phyloP scores from a whole-genome alignment of 192 early-diverging fungal genomes.

The Coemansia sp. region DNA sequence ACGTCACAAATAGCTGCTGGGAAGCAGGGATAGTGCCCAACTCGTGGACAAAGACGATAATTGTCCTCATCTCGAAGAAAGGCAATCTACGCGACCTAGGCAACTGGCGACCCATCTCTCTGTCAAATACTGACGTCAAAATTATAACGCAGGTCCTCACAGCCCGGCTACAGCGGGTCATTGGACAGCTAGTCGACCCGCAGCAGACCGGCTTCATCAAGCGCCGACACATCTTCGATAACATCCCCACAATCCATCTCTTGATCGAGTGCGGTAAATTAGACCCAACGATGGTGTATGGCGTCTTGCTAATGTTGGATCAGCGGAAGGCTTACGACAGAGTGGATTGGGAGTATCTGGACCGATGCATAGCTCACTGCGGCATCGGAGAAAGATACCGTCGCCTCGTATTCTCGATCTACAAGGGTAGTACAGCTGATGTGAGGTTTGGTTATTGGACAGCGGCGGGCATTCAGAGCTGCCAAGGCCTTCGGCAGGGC shows the following conservation, averaged over 20 bases:
- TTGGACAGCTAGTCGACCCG: not conserved
- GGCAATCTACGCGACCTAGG: constrained; percentile 12
- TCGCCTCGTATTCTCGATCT: not conserved
- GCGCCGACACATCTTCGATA: constrained; percentile 4
- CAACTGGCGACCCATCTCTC: constrained; percentile 12
- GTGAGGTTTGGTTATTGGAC: not conserved
- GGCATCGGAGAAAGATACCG: constrained; percentile 2
- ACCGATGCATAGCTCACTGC: constrained; percentile 4
- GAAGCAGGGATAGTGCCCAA: not conserved
- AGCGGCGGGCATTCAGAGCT: not conserved
- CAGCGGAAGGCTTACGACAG: constrained; percentile 21
- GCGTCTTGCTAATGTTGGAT: constrained; percentile 2
- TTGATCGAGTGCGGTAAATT: not conserved
- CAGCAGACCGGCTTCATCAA: constrained; percentile 3
- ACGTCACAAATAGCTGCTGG: constrained; percentile 4
- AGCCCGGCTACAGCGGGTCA: not conserved
- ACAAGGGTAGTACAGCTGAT: not conserved
- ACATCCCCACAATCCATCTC: constrained; percentile 10
- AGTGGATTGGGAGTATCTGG: constrained; percentile 19
- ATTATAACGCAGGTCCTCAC: not conserved
- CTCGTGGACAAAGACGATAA: constrained; percentile 1
- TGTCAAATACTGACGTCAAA: constrained; percentile 3
- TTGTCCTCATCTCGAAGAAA: constrained; percentile 14
- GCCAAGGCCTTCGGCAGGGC: constrained; percentile 9
- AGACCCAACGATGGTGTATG: not conserved